These are phyloP conservation scores for Cryphonectria naterciae DNA, from an alignment of 2,329 filamentous ascomycete species.

Conservation along the genomic window DNA sequence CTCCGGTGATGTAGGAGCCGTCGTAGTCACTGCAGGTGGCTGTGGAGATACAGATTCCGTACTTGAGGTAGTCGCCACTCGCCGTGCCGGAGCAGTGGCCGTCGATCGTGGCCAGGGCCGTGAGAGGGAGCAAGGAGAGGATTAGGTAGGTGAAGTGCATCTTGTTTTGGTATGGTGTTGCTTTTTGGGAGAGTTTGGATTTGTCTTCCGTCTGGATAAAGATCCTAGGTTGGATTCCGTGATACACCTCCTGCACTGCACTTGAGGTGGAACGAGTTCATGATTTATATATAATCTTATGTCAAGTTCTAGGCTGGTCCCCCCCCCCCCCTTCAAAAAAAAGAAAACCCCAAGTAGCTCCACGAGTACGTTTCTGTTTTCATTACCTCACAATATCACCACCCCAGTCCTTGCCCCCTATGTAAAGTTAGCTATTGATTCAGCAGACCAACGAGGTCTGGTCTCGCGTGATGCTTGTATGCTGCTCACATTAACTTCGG, in stretches of 20 bases:
- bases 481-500: background rate
- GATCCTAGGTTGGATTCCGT: too few relatives aligned
- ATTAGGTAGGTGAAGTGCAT: background rate
- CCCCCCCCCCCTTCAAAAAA: too few relatives aligned
- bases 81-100: constrained; percentile 10
- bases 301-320: background rate
- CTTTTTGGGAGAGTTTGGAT: background rate
- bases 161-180: background rate
- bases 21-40: background rate
- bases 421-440: background rate
- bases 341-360: too few relatives aligned
- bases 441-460: background rate
- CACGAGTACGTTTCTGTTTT: background rate
- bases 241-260: background rate
- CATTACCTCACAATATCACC: background rate
- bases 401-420: background rate
- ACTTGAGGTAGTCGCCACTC: background rate
- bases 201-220: background rate
- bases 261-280: background rate
- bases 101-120: background rate
- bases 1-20: constrained; percentile 9
- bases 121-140: constrained; percentile 7
- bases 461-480: background rate
- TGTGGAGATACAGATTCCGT: constrained; percentile 7
- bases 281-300: background rate